Conservation (phyloP, 1,139 yeast species). For the Sugiyamaella novakii region DNA sequence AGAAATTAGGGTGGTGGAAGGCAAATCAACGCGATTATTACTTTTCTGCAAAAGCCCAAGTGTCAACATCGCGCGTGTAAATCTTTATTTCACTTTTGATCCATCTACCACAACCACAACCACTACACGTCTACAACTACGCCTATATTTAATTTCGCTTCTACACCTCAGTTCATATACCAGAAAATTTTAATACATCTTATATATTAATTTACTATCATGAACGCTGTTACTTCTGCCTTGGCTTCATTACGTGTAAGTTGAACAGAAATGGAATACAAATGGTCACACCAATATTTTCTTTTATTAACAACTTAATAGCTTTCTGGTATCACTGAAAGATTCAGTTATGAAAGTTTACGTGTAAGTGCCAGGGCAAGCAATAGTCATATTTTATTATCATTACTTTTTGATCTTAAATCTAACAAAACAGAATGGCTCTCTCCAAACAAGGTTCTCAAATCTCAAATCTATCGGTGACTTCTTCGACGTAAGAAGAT, state of each 20-base stretch:
- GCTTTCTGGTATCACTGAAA: constrained; percentile 21
- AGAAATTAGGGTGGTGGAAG: too few relatives aligned
- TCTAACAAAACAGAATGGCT: constrained; percentile 4
- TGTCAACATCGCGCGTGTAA: constrained; percentile 9
- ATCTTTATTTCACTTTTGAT: not conserved
- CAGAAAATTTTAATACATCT: too few relatives aligned
- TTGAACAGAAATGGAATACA: not conserved
- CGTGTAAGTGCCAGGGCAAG: constrained; percentile 28
- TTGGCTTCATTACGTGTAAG: constrained; percentile 21
- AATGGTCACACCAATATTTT: too few relatives aligned
- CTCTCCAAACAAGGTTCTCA: constrained; percentile 53
- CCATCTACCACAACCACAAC: too few relatives aligned
- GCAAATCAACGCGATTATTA: too few relatives aligned
- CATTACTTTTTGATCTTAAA: too few relatives aligned
- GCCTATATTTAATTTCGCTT: too few relatives aligned
- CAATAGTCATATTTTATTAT: too few relatives aligned
- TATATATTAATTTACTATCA: too few relatives aligned
- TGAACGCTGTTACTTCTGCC: constrained; percentile 30
- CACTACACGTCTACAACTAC: not conserved
- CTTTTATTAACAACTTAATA: constrained; percentile 3
- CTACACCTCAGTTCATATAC: too few relatives aligned
- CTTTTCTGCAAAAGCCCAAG: not conserved
- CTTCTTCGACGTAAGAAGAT: constrained; percentile 85
- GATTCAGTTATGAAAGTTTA: constrained; percentile 28
- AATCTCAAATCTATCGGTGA: constrained; percentile 88